Evolutionary conservation across 768 basidiomycete species (phyloP).

Genomic region (Gloeostereum incarnatum): DNA sequence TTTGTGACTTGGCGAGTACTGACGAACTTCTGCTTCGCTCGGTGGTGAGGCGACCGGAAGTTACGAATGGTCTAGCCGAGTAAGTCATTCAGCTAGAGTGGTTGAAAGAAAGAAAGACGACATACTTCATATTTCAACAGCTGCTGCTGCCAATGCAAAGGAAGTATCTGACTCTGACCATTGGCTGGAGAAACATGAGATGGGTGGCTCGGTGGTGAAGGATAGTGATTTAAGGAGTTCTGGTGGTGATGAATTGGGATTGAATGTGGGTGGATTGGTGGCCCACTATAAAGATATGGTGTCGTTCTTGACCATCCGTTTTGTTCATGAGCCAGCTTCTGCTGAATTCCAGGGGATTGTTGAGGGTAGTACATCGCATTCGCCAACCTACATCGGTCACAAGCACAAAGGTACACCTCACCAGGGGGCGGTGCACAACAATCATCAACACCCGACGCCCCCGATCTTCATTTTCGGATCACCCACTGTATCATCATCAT

Average conservation of each 20-base stretch:
- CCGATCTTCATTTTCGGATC: too few relatives aligned
- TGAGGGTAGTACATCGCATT: slow-evolving; percentile 85
- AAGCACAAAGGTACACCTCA: too few relatives aligned
- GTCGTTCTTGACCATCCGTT: slow-evolving; percentile 26
- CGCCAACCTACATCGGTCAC: too few relatives aligned
- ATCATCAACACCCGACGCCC: too few relatives aligned
- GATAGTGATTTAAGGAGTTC: slow-evolving; percentile 69
- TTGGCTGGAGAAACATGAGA: slow-evolving; percentile 20
- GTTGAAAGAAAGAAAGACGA: slow-evolving; percentile 15
- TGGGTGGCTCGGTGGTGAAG: slow-evolving; percentile 65
- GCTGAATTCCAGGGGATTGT: slow-evolving; percentile 72
- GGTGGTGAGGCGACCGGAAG: slow-evolving; percentile 84
- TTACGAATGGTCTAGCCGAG: slow-evolving; percentile 65
- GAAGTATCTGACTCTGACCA: too few relatives aligned
- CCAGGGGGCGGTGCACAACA: too few relatives aligned
- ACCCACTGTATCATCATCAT: too few relatives aligned
- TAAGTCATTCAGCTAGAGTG: slow-evolving; percentile 12
- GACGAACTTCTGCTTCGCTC: slow-evolving; percentile 92
- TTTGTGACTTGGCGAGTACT: slow-evolving; percentile 82
- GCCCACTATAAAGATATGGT: background rate
- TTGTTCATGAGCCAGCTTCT: slow-evolving; percentile 75
- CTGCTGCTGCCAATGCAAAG: slow-evolving; percentile 97
- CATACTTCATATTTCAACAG: slow-evolving; percentile 86
- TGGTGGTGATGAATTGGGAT: slow-evolving; percentile 49
- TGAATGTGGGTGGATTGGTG: background rate